A percentile compares a stretch with the other conserved stretches of the same genome.
Conservation (phyloP, 2,329 filamentous ascomycete species). For the Zymoseptoria passerinii region DNA sequence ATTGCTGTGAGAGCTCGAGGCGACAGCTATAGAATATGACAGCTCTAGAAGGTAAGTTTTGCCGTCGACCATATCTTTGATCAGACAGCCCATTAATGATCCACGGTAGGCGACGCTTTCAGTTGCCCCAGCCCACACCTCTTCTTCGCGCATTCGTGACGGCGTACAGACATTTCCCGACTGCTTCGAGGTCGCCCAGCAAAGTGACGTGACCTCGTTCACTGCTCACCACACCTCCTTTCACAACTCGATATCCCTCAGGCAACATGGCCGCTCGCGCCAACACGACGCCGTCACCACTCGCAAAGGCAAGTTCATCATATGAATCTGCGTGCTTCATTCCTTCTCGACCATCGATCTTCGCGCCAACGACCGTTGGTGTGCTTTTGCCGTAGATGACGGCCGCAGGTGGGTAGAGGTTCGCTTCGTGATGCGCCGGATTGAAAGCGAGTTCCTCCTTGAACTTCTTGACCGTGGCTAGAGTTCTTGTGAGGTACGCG, state of each 20-base stretch:
- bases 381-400: conserved; percentile 81
- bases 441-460: conserved; percentile 63
- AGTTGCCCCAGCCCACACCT: conserved; percentile 59
- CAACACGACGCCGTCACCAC: conserved; percentile 82
- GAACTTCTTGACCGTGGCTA: conserved; percentile 64
- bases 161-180: conserved; percentile 65
- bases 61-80: neutral
- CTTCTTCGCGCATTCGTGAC: conserved; percentile 58
- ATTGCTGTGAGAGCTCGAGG: neutral
- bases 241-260: conserved; percentile 64
- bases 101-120: neutral
- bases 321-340: conserved; percentile 73
- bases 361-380: conserved; percentile 75
- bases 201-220: conserved; percentile 83
- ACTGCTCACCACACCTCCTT: conserved; percentile 65
- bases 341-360: conserved; percentile 61
- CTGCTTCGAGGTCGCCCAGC: conserved; percentile 72
- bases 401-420: conserved; percentile 71
- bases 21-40: neutral
- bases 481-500: conserved; percentile 65
- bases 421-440: conserved; percentile 51
- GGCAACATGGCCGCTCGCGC: conserved; percentile 81
- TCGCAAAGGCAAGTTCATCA: conserved; percentile 77
- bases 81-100: neutral
- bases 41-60: neutral